Conservation (phyloP, 345 rosid species). For the Eutrema yunnanense region DNA sequence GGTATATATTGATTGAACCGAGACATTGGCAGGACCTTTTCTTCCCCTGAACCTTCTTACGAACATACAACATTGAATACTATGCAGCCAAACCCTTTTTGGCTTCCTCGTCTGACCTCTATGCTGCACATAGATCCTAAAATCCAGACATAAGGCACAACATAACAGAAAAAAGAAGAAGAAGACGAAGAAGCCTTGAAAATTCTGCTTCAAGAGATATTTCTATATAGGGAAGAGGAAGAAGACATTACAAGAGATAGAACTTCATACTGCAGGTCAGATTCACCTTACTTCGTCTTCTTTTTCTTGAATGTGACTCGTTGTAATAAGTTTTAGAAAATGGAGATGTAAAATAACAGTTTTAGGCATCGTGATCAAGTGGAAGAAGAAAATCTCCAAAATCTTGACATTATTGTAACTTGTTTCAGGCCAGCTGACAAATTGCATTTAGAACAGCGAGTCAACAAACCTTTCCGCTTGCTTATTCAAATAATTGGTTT, state of each 20-base stretch:
- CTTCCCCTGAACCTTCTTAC: constrained; percentile 1
- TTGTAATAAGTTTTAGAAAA: not conserved
- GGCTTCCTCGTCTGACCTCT: constrained; percentile 15
- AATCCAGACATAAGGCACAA: not conserved
- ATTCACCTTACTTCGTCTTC: constrained; percentile 3
- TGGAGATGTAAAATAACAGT: not conserved
- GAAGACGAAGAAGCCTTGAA: not conserved
- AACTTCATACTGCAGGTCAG: constrained; percentile 17
- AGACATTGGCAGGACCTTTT: constrained; percentile 8
- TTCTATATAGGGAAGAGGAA: not conserved
- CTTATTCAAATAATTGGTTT: not conserved
- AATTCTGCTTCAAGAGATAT: not conserved
- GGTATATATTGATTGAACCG: constrained; percentile 2
- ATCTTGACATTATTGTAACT: constrained; percentile 2
- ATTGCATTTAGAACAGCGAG: not conserved
- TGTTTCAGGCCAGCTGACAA: constrained; percentile 10
- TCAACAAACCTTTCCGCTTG: not conserved
- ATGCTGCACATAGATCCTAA: not conserved
- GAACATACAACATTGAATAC: not conserved
- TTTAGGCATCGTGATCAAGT: not conserved
- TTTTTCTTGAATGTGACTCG: constrained; percentile 18
- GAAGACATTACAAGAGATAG: not conserved
- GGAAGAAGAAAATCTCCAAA: not conserved
- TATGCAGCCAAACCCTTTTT: constrained; percentile 21
- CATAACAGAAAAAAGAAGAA: constrained; percentile 4